Conservation (phyloP, 116 monocot species). For the Phalaenopsis hybrid region DNA sequence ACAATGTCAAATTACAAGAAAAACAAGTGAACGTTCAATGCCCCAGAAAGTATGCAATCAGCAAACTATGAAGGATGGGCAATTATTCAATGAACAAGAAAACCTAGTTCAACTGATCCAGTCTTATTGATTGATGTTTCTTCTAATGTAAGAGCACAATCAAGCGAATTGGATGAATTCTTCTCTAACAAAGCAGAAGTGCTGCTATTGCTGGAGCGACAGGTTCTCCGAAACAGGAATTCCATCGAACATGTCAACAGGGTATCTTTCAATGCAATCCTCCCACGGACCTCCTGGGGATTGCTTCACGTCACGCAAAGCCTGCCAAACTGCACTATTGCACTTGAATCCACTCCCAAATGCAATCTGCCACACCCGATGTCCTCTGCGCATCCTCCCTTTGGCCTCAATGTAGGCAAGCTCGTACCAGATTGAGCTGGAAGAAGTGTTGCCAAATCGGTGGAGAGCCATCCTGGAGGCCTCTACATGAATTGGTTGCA, state of each 20-base stretch:
- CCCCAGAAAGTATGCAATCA: no score
- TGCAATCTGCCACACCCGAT: conserved; percentile 50
- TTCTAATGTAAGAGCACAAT: no score
- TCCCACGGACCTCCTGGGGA: conserved; percentile 27
- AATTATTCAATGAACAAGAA: no score
- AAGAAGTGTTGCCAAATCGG: conserved; percentile 50
- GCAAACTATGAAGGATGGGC: no score
- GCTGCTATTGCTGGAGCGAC: no score
- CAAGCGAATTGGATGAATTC: no score
- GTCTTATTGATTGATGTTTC: no score
- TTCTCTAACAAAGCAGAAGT: no score
- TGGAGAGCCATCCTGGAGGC: conserved; percentile 50
- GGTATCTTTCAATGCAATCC: conserved; percentile 32
- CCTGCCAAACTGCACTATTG: conserved; percentile 50
- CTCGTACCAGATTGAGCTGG: conserved; percentile 56
- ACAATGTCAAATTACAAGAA: no score
- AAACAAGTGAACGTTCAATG: no score
- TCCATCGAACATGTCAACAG: conserved; percentile 32
- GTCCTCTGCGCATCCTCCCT: conserved; percentile 30
- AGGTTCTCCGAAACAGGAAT: not conserved
- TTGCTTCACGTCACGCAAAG: conserved; percentile 26
- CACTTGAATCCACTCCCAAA: conserved; percentile 54
- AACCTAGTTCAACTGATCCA: no score
- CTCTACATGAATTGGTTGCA: conserved; percentile 33
- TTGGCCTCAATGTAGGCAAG: conserved; percentile 41